Percentiles rank a stretch among this genome's conserved stretches.
Evolutionary conservation across 2,329 filamentous ascomycete species (phyloP).

Genomic region (Penicillium sp.): DNA sequence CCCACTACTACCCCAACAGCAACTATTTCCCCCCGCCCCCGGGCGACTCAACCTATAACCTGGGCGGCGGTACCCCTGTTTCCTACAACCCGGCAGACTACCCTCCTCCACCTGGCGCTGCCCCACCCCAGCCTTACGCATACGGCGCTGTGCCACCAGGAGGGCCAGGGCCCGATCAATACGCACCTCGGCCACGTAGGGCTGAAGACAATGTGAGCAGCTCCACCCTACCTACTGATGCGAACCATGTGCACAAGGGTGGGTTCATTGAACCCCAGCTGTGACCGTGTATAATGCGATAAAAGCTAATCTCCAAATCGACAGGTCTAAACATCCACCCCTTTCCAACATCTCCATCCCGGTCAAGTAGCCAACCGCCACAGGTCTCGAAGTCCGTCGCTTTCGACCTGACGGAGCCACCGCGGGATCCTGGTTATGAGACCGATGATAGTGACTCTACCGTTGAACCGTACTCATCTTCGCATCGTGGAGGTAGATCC

Average conservation of each 20-base stretch:
- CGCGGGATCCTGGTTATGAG: conserved; percentile 39
- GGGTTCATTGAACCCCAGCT: conserved; percentile 33
- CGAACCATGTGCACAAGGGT: conserved; percentile 42
- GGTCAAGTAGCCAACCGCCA: conserved; percentile 24
- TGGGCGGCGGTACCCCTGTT: conserved; percentile 23
- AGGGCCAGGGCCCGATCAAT: conserved; percentile 36
- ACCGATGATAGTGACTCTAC: conserved; percentile 44
- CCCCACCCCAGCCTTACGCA: conserved; percentile 37
- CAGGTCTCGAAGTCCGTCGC: conserved; percentile 33
- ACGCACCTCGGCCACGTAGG: conserved; percentile 38
- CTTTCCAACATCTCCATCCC: conserved; percentile 6
- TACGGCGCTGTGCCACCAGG: conserved; percentile 30
- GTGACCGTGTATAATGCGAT: background rate
- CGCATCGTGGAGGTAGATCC: conserved; percentile 7
- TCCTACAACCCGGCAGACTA: conserved; percentile 41
- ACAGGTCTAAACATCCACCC: conserved; percentile 16
- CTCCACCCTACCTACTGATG: conserved; percentile 34
- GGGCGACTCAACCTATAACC: conserved; percentile 24
- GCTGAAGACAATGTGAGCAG: conserved; percentile 52
- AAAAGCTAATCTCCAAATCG: conserved; percentile 10
- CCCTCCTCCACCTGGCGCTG: conserved; percentile 42
- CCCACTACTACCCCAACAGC: conserved; percentile 40
- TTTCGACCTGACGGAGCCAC: conserved; percentile 25
- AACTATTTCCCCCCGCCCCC: conserved; percentile 47
- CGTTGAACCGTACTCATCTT: conserved; percentile 17